Base-by-base conservation (phyloP, 169 alveolate genomes). In the Plasmodium sp. region DNA sequence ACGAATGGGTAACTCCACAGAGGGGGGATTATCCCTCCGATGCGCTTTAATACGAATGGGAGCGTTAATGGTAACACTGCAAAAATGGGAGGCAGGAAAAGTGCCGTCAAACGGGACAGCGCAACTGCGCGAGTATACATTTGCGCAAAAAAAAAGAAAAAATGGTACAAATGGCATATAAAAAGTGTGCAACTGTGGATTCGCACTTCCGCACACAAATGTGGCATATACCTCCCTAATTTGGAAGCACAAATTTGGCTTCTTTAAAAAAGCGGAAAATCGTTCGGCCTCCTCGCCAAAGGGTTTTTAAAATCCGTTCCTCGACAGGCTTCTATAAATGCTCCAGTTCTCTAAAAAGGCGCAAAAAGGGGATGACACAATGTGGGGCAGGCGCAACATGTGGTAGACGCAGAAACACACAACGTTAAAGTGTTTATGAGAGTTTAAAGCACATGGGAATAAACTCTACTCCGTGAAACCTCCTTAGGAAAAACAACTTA, bases 261-360 rank as follows among this genome's bases (percentile, higher is more conserved):
- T 62, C 31, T 62, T 62, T 62, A 62, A 27, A 62, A 62, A 62
- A 16, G 34, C 10, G 75, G 75, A 18, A 22, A 18, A 62, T n/a
- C 12, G 34, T 62, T 62, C 33, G 75, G 75, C 36, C 34, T 27
- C 31, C 34, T 27, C 18, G 2, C 33, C 12, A 62, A 62, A 62
- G 75, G 27, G 9, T 62, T 62, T 27, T 62, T 62, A 62, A 62
- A 62, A 62, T 4, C 34, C 3, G 36, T n/a, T 62, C 6, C 31
- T 27, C 36, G 33, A 18, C 10, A 58, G 39, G 39, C 16, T 45
- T 27, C 27, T 54, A 43, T 27, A 41, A 82, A 43, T 36, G 74
- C 77, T 84, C 93, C 54, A 84, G n/a, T 51, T 84, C 93, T 45
- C 93, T 84, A 10, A 43, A 16, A 73, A 48, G 56, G 62, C 56